Percentiles rank a stretch among this genome's conserved stretches.
These are phyloP conservation scores for Dalbergia cultrata DNA, from an alignment of 306 rosid genomes.

Conservation along the genomic window DNA sequence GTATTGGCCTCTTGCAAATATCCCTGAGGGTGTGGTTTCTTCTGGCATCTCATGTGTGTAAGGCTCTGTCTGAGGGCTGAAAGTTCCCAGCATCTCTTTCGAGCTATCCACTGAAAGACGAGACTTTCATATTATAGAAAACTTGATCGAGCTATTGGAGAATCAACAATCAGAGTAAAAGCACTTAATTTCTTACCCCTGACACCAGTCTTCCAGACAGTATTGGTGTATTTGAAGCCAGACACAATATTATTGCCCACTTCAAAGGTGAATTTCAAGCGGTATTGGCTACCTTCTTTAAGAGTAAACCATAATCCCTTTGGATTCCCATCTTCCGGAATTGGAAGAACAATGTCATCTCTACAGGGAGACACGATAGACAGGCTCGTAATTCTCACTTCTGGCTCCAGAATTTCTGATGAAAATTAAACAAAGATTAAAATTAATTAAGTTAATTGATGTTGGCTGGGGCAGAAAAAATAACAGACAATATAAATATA, in stretches of 20 bases:
- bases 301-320: constrained; percentile 93
- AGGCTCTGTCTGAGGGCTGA: constrained; percentile 84
- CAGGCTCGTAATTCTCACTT: constrained; percentile 80
- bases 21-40: constrained; percentile 90
- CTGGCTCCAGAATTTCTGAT: constrained; percentile 82
- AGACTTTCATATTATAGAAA: too few relatives aligned
- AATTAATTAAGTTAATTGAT: background rate
- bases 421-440: background rate
- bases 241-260: constrained; percentile 90
- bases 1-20: constrained; percentile 90
- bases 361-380: constrained; percentile 74
- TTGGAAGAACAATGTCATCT: constrained; percentile 74
- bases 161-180: background rate
- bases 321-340: constrained; percentile 82
- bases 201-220: constrained; percentile 88
- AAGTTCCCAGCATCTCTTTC: constrained; percentile 94
- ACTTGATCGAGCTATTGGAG: too few relatives aligned
- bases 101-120: constrained; percentile 77
- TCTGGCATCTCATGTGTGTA: constrained; percentile 85
- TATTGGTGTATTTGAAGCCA: constrained; percentile 88
- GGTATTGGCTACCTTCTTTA: constrained; percentile 89
- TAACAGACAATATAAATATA: background rate
- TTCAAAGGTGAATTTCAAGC: constrained; percentile 71
- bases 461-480: too few relatives aligned
- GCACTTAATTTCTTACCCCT: constrained; percentile 55